Base-by-base conservation (phyloP, 371 early-diverging fungal genomes). In the Rhizopus sp. region DNA sequence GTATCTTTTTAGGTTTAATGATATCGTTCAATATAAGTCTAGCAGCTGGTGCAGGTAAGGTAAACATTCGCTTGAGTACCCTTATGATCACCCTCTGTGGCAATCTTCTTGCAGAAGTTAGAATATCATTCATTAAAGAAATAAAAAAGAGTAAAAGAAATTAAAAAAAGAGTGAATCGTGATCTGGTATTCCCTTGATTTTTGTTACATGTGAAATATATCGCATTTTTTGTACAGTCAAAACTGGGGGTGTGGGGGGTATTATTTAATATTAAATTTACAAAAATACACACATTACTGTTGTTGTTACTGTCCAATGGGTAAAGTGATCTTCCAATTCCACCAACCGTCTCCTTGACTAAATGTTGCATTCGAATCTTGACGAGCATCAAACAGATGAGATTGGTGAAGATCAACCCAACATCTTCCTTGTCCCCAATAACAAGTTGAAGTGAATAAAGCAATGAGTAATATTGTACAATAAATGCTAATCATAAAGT, bases 351-450 rank as follows among this genome's bases (percentile, higher is more conserved):
- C 75, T 23, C 75, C 73, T 37, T 75, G 75, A 40, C 77, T 69
- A 67, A 77, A 77, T 1, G 77, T 77, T 23, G 77, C 77, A 54
- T 77, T 77, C 0, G 73, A 73, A 53, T 71, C 60, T 51, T 55
- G 53, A 45, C 77, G 66, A 55, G 62, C 78, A 49, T 78, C 73
- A 55, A 80, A 74, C 15, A 76, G 46, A 8, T 63, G 62, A 33
- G 64, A 49, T 34, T 72, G 65, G 33, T 84, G 84, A 31, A 81
- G 62, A 62, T 83, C 83, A 30, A 87, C 57, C 87, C 87, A 87
- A 63, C 87, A 87, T 54, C 85, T 79, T 38, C 81, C 87, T 48
- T 82, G 79, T 37, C 87, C 87, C 87, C 87, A 87, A 60, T 85
- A 87, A 56, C 87, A 87, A 2, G 87, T 87, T 2, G 85, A 82